phyloP scores from a whole-genome alignment of 2,329 filamentous ascomycete species.

The Drechslerella dactyloides region DNA sequence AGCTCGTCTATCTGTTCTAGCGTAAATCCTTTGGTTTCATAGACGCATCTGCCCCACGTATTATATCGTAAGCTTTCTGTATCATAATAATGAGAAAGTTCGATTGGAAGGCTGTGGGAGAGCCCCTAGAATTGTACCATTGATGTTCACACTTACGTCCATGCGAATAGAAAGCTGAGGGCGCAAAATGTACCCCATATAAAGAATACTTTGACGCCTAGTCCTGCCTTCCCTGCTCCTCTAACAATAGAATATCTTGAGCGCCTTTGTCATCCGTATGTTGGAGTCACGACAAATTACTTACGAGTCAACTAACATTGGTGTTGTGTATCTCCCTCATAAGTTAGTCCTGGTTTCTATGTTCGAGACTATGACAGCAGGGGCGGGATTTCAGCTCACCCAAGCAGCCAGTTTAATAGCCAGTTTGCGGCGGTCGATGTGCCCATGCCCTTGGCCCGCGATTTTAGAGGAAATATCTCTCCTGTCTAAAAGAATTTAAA shows the following conservation, averaged over 20 bases:
- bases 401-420: constrained; percentile 69
- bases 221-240: constrained; percentile 65
- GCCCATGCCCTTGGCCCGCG: constrained; percentile 76
- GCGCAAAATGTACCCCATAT: constrained; percentile 80
- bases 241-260: constrained; percentile 58
- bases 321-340: constrained; percentile 81
- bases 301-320: constrained; percentile 72
- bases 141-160: constrained; percentile 54
- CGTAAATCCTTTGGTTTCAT: constrained; percentile 83
- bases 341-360: too few relatives aligned
- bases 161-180: constrained; percentile 73
- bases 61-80: too few relatives aligned
- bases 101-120: too few relatives aligned
- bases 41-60: constrained; percentile 65
- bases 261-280: background rate
- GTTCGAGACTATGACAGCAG: background rate
- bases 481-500: constrained; percentile 62
- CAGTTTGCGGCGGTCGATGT: constrained; percentile 79
- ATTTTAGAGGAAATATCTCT: constrained; percentile 72
- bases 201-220: constrained; percentile 78
- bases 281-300: background rate
- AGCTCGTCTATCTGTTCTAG: constrained; percentile 84
- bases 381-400: constrained; percentile 1
- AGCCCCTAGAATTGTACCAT: too few relatives aligned
- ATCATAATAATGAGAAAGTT: too few relatives aligned